Percentiles rank a stretch among this genome's conserved stretches.
Conservation (phyloP, 2,329 filamentous ascomycete genomes). For the Periconia macrospinosa region DNA sequence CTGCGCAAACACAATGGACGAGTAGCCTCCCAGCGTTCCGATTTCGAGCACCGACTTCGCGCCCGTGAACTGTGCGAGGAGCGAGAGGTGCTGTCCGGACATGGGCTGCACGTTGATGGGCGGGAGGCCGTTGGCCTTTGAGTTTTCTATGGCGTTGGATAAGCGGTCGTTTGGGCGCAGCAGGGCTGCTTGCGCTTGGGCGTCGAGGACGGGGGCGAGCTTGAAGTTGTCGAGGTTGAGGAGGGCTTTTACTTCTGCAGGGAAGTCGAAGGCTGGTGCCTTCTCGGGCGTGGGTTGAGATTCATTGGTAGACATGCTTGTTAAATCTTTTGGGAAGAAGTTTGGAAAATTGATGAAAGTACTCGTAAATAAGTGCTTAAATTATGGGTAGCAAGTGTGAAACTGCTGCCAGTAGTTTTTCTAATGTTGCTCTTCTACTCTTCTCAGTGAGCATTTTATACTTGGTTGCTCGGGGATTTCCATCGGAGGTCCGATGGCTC, state of each 20-base stretch:
- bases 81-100: slow-evolving; percentile 14
- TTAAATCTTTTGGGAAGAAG: neutral
- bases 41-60: slow-evolving; percentile 47
- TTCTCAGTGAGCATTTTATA: neutral
- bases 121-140: slow-evolving; percentile 13
- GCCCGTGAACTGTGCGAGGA: slow-evolving; percentile 9
- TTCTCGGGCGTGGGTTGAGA: neutral
- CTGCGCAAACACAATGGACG: slow-evolving; percentile 52
- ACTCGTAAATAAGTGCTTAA: too few relatives aligned
- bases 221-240: slow-evolving; percentile 22
- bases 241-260: slow-evolving; percentile 18
- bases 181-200: slow-evolving; percentile 14
- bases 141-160: slow-evolving; percentile 6
- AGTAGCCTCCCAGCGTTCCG: slow-evolving; percentile 56
- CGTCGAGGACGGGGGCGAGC: slow-evolving; percentile 18
- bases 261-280: neutral
- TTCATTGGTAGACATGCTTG: neutral
- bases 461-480: neutral
- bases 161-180: slow-evolving; percentile 16
- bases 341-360: too few relatives aligned
- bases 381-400: too few relatives aligned
- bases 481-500: neutral
- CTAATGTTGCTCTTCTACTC: too few relatives aligned
- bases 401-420: too few relatives aligned
- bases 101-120: slow-evolving; percentile 17